A percentile compares a stretch with the other conserved stretches of the same genome.
Conservation (phyloP, 2,329 filamentous ascomycete genomes). For the Fusarium sp. region DNA sequence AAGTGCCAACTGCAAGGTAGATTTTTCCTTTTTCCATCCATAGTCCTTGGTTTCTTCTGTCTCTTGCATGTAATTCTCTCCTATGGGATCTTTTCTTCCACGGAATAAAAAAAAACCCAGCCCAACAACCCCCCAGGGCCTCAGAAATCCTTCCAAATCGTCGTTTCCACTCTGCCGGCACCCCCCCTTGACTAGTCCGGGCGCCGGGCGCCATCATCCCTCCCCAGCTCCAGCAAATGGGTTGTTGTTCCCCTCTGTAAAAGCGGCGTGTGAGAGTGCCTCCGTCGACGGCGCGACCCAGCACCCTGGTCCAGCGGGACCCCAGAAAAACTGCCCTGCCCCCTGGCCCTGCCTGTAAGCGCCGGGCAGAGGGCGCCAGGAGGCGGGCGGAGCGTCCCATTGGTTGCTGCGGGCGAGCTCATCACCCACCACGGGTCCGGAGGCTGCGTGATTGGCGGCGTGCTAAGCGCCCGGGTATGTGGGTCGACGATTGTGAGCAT, state of each 20-base stretch:
- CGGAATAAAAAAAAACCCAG: too few species aligned
- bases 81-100: background rate
- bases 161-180: slow-evolving; percentile 18
- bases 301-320: slow-evolving; percentile 41
- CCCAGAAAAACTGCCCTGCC: slow-evolving; percentile 14
- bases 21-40: background rate
- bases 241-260: slow-evolving; percentile 17
- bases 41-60: background rate
- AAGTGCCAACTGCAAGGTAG: slow-evolving; percentile 8
- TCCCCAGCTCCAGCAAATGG: background rate
- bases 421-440: slow-evolving; percentile 46
- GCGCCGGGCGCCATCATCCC: background rate
- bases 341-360: slow-evolving; percentile 43
- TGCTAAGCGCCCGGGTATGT: slow-evolving; percentile 48
- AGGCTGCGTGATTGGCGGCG: slow-evolving; percentile 46
- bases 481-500: slow-evolving; percentile 33
- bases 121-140: background rate
- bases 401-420: slow-evolving; percentile 41
- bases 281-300: slow-evolving; percentile 35
- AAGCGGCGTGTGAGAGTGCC: slow-evolving; percentile 32
- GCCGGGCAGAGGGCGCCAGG: slow-evolving; percentile 40
- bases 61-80: background rate
- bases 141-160: slow-evolving; percentile 17
- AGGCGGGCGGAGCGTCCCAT: slow-evolving; percentile 31
- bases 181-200: slow-evolving; percentile 10